Base-by-base conservation (phyloP, 2,329 filamentous ascomycete genomes). In the Rutstroemia sp. region DNA sequence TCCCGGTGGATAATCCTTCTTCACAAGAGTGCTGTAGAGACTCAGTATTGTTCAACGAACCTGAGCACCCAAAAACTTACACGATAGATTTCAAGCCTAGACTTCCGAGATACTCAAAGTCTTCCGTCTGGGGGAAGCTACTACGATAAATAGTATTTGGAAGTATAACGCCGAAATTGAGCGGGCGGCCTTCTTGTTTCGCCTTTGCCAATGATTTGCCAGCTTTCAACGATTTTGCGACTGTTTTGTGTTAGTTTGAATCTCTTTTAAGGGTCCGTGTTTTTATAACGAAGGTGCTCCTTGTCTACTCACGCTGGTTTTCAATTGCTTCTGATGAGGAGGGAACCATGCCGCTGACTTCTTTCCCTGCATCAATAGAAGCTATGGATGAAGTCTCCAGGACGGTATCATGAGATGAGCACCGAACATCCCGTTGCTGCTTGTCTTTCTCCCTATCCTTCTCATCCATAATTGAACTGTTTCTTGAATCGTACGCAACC, bases 21-120 rank as follows among this genome's bases (percentile, higher is more conserved):
- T 78, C 48, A 87, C 84, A 34, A 88, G 73, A 1, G 84, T 86
- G 25, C 81, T 85, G 52, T 16, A 19, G 14, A 47, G 37, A 34
- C 56, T 67, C 37, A 66, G 54, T 44, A 58, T 48, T 34, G 45
- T 52, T 16, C 44, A 39, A 7, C 5, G 7, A 30, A 6, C 1
- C 45, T 10, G 45, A 27, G 23, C 18, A 49, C 18, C 27, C 18
- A 46, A 45, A 5, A 19, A 74, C 83, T 71, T 76, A 90, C 83
- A 96, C 77, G 57, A 96, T 85, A 16, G 87, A 92, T 74, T 88
- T 91, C 59, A 96, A 75, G 10, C 81, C 76, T 50, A 95, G 75
- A 25, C 75, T 76, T 64, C 79, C 74, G 54, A 96, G 74, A 66
- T 88, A 92, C 3, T 76, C 75, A 61, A 88, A 87, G 66, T 95